A percentile compares a stretch with the other conserved stretches of the same genome.
Conservation (phyloP, 331 rosid genomes). For the Acacia pycnantha region DNA sequence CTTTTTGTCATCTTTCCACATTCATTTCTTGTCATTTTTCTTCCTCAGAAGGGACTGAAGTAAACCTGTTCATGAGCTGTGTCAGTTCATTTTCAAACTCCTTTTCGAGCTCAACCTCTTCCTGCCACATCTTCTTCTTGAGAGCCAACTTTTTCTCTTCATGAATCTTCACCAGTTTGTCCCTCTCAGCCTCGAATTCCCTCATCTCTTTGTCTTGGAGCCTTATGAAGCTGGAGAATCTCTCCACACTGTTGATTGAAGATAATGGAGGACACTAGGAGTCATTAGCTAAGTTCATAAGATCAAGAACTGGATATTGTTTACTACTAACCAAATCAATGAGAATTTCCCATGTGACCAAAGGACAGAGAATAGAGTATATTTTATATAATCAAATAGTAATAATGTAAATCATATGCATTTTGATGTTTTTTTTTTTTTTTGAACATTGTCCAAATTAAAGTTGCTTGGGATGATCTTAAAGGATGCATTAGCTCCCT, state of each 20-base stretch:
- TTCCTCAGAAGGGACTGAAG: constrained; percentile 19
- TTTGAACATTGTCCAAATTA: not conserved
- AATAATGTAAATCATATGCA: no score
- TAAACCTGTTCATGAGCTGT: constrained; percentile 48
- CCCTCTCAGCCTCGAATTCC: constrained; percentile 48
- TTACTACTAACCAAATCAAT: not conserved
- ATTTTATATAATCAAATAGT: no score
- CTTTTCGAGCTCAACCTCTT: constrained; percentile 28
- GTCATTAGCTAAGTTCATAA: constrained; percentile 8
- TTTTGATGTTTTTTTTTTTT: no score
- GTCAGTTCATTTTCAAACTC: constrained; percentile 39
- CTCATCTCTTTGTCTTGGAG: constrained; percentile 47
- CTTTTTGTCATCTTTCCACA: not conserved
- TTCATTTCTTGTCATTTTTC: constrained; percentile 20
- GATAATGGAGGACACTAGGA: not conserved
- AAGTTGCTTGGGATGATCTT: no score
- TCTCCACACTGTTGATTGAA: constrained; percentile 39
- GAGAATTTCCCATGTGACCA: no score
- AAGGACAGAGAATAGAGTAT: no score
- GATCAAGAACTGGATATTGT: constrained; percentile 19
- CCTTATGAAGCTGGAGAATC: constrained; percentile 37
- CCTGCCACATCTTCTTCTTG: constrained; percentile 42
- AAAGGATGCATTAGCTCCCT: no score
- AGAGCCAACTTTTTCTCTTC: constrained; percentile 45
- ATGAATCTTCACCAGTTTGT: constrained; percentile 34